Base-by-base conservation (phyloP, 1,284 basidiomycete species). In the Apiotrichum siamense region DNA sequence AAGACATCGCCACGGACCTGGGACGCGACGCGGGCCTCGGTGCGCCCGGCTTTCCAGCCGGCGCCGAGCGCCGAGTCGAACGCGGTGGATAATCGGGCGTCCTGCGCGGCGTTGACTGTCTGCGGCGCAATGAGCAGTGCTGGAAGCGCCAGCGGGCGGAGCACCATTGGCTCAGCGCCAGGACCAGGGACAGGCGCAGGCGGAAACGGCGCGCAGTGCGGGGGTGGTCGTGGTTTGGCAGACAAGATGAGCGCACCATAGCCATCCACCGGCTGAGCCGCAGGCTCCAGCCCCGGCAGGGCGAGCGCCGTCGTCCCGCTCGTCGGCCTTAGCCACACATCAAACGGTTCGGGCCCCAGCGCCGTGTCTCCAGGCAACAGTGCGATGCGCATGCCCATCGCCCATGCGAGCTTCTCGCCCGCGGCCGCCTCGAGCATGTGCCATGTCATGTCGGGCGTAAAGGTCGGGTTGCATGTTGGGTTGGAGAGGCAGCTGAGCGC, bases 11-110 rank as follows among this genome's bases (percentile, higher is more conserved):
- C 59, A 20, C 37, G 43, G 7, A 62, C 46, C 18, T 55, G 55
- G 5, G 58, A 47, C 2, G 45, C 48, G 20, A 61, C 45, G n/a
- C 57, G 54, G 18, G 49, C 25, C 35, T 62, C 63, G 3, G 44
- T 31, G 1, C 55, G 47, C 4, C 58, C 59, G 4, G 38, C 35
- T 26, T 60, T 61, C 65, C 66, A 69, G 2, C 44, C 40, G 2
- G 37, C 36, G 3, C 65, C 63, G 4, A 67, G 52, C 2, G 50
- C 31, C 3, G 26, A 32, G n/a, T 62, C 55, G 41, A 67, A 66
- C 4, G 54, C 35, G 0, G 56, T 5, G 2, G 27, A 12, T 3
- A 62, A 48, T 6, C 47, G 49, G 4, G 29, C 21, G 23, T 54
- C 59, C 54, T 67, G 65, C 17, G 50, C 36, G 0, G 49, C 9